These are phyloP conservation scores for Wickerhamomyces mucosus DNA, from an alignment of 805 yeast species.

Conservation along the genomic window DNA sequence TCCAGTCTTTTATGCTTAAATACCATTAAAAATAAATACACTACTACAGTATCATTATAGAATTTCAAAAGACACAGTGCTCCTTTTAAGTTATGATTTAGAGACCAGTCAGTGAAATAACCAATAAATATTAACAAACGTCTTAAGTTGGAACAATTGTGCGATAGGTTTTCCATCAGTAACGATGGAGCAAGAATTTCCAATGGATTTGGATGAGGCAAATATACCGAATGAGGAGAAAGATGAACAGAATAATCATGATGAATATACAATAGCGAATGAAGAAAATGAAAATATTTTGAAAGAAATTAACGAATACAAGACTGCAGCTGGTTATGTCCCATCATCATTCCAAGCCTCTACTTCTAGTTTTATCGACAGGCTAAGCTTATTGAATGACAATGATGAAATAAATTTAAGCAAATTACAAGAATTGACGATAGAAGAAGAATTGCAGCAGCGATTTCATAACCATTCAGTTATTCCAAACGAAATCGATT, in stretches of 20 bases:
- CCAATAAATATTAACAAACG: not conserved
- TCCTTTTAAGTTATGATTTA: no score
- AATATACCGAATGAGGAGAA: not conserved
- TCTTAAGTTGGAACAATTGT: not conserved
- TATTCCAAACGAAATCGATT: not conserved
- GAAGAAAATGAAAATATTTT: conserved; percentile 4
- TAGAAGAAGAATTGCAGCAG: conserved; percentile 1
- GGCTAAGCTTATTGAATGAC: conserved; percentile 2
- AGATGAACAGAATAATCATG: conserved; percentile 9
- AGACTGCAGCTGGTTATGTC: not conserved
- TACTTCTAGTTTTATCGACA: not conserved
- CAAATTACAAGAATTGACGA: not conserved
- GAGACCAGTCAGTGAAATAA: not conserved
- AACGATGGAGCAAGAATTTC: conserved; percentile 6
- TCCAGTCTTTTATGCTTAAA: not conserved
- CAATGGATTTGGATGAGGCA: conserved; percentile 9
- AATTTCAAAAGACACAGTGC: no score
- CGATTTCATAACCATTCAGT: not conserved
- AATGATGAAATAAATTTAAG: not conserved
- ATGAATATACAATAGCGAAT: conserved; percentile 10
- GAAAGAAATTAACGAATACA: not conserved
- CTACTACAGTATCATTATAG: no score
- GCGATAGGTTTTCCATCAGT: not conserved
- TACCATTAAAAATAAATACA: no score
- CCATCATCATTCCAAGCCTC: not conserved